phyloP scores from a whole-genome alignment of 106 monocot species.

The Vanilla planifolia region DNA sequence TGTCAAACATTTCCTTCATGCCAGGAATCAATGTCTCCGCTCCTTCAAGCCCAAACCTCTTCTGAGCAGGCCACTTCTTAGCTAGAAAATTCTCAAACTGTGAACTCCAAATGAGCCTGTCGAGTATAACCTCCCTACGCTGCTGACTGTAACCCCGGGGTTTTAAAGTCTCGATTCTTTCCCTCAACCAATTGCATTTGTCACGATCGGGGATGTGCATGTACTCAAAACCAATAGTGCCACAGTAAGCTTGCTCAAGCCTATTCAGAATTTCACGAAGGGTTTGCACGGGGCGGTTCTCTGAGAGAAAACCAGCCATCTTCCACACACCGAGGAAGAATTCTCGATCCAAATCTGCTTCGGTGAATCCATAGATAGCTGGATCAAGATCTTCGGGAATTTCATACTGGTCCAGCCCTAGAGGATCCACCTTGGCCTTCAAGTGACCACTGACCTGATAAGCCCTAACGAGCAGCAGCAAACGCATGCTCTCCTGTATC shows the following conservation, averaged over 20 bases:
- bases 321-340: conserved; percentile 97
- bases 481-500: conserved; percentile 89
- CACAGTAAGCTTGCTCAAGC: conserved; percentile 89
- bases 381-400: conserved; percentile 59
- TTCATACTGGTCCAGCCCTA: conserved; percentile 52
- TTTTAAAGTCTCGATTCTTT: conserved; percentile 72
- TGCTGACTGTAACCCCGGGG: conserved; percentile 41
- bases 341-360: conserved; percentile 78
- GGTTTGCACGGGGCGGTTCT: conserved; percentile 83
- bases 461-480: conserved; percentile 73
- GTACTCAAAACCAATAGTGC: conserved; percentile 86
- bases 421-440: conserved; percentile 81
- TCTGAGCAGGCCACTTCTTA: conserved; percentile 77
- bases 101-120: conserved; percentile 91
- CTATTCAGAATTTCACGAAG: conserved; percentile 58
- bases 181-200: conserved; percentile 94
- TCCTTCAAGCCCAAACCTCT: conserved; percentile 92
- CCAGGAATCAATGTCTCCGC: conserved; percentile 87
- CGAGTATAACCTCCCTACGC: conserved; percentile 67
- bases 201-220: conserved; percentile 91
- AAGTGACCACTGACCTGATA: conserved; percentile 93
- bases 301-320: conserved; percentile 84
- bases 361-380: conserved; percentile 64
- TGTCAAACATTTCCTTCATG: conserved; percentile 98
- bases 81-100: conserved; percentile 88